These are phyloP conservation scores for Exophiala aquamarina DNA, from an alignment of 2,329 filamentous ascomycete genomes.

Conservation along the genomic window DNA sequence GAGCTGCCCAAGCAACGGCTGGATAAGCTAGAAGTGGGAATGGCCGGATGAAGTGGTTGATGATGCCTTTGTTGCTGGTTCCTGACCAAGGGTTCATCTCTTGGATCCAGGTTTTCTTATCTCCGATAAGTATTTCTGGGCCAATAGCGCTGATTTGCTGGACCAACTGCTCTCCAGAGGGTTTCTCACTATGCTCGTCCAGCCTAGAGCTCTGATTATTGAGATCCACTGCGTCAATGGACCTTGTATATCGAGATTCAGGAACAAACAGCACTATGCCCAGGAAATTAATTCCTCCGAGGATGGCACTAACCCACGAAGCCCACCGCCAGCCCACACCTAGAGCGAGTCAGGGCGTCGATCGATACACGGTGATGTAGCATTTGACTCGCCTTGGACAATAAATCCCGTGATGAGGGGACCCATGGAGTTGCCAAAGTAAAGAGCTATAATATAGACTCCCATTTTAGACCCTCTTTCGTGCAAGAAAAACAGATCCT, in stretches of 20 bases:
- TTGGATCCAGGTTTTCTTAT: conserved; percentile 8
- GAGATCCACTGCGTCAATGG: conserved; percentile 3
- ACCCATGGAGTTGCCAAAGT: conserved; percentile 9
- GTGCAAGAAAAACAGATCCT: conserved; percentile 15
- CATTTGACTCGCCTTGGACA: conserved; percentile 2
- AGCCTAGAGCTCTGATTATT: no score
- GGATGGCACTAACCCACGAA: conserved; percentile 6
- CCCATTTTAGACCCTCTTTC: conserved; percentile 12
- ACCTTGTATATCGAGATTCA: conserved; percentile 3
- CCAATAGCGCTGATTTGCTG: conserved; percentile 2
- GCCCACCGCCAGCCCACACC: conserved; percentile 9
- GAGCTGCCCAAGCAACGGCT: conserved; percentile 7
- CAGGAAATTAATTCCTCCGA: conserved; percentile 8
- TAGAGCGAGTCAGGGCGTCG: conserved; percentile 1
- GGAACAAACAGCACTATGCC: conserved; percentile 7
- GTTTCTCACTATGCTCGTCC: no score
- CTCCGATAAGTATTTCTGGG: background rate
- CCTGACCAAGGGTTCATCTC: conserved; percentile 11
- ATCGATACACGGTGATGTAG: background rate
- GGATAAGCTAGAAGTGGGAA: conserved; percentile 8
- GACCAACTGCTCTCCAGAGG: no score
- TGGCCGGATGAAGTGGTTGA: conserved; percentile 6
- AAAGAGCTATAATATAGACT: conserved; percentile 5
- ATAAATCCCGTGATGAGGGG: conserved; percentile 9
- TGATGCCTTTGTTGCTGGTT: background rate